Evolutionary conservation across 208 protist genomes (phyloP).

Genomic region (Leishmania martiniquensis): DNA sequence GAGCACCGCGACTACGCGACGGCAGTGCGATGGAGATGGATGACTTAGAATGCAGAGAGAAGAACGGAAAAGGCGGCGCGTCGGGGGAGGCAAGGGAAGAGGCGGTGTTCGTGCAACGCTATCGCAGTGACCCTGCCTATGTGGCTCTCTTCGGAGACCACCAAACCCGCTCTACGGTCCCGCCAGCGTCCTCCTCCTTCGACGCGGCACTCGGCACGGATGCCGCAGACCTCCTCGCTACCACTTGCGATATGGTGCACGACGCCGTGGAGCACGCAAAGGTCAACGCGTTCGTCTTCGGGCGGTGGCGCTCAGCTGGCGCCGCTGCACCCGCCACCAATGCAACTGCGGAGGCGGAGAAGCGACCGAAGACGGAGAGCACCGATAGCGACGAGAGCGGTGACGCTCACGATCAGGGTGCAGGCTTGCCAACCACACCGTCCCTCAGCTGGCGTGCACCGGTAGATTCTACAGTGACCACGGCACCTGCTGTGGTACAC

Average conservation of each 20-base stretch:
- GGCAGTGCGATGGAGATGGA: not conserved
- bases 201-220: not conserved
- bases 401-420: not conserved
- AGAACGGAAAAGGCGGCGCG: not conserved
- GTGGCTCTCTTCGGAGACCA: not conserved
- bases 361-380: not conserved
- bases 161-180: not conserved
- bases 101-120: conserved; percentile 3
- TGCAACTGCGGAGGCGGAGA: not conserved
- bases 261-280: conserved; percentile 16
- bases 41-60: not conserved
- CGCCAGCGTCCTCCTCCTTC: not conserved
- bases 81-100: not conserved
- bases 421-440: not conserved
- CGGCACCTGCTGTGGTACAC: not conserved
- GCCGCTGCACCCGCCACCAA: not conserved
- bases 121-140: conserved; percentile 5
- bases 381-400: not conserved
- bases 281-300: conserved; percentile 22
- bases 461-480: not conserved
- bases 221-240: not conserved
- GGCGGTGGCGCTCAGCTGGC: not conserved
- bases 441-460: not conserved
- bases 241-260: conserved; percentile 4
- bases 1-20: not conserved